Evolutionary conservation across 305 asterid species (phyloP).

Genomic region (Fraxinus sp.): DNA sequence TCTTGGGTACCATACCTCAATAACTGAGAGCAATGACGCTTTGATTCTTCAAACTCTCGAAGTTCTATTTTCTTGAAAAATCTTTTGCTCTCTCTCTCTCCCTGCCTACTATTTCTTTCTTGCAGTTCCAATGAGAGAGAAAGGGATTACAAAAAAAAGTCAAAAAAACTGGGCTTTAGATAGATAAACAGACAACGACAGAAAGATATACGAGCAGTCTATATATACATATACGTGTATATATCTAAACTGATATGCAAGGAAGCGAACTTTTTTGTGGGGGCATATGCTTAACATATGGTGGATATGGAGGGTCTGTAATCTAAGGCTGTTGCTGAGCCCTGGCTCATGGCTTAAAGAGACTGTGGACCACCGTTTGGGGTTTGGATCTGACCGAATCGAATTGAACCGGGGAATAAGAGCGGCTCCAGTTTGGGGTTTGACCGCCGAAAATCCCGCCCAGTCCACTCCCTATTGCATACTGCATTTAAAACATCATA

Average conservation of each 20-base stretch:
- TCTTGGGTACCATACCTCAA: slow-evolving; percentile 36
- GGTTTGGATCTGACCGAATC: not conserved
- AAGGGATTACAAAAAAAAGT: slow-evolving; percentile 27
- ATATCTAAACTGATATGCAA: not conserved
- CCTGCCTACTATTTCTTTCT: slow-evolving; percentile 9
- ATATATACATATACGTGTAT: not conserved
- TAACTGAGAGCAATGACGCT: slow-evolving; percentile 19
- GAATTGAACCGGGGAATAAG: not conserved
- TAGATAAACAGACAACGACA: slow-evolving; percentile 22
- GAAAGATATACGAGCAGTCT: slow-evolving; percentile 30
- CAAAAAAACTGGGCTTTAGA: slow-evolving; percentile 30
- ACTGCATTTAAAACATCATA: not conserved
- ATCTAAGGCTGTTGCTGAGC: not conserved
- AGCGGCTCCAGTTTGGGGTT: not conserved
- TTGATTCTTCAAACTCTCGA: slow-evolving; percentile 31
- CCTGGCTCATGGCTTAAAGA: not conserved
- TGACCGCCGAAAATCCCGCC: slow-evolving; percentile 9
- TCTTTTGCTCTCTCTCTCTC: slow-evolving; percentile 16
- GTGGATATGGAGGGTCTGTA: not conserved
- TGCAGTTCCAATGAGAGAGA: slow-evolving; percentile 49
- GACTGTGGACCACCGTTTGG: not conserved
- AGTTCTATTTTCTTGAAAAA: slow-evolving; percentile 19
- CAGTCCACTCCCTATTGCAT: not conserved
- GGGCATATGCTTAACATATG: not conserved
- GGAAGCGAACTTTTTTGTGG: not conserved